Conservation (phyloP, 2,329 filamentous ascomycete genomes). For the Aureobasidium sp. region DNA sequence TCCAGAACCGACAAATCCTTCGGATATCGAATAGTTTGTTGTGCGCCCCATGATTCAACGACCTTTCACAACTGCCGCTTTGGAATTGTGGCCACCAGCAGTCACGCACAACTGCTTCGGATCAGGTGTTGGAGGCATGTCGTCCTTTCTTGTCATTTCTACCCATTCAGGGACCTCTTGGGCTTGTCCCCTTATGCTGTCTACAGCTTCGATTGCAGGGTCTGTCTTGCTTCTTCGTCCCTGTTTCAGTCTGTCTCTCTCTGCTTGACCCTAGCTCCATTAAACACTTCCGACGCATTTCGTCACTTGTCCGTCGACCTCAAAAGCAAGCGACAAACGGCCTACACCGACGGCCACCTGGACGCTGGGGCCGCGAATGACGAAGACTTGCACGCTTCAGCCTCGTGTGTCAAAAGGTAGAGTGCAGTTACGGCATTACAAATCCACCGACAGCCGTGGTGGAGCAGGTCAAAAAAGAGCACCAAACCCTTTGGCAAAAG, state of each 20-base stretch:
- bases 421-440: neutral
- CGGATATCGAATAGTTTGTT: neutral
- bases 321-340: conserved; percentile 1
- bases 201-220: neutral
- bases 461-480: neutral
- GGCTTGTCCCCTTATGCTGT: neutral
- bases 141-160: neutral
- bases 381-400: conserved; percentile 1
- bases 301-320: neutral
- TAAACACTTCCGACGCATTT: neutral
- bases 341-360: neutral
- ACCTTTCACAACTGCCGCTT: conserved; percentile 13
- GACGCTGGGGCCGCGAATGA: neutral
- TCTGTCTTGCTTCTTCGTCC: neutral
- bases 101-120: neutral
- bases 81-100: conserved; percentile 7
- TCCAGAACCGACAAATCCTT: conserved; percentile 11
- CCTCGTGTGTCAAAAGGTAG: conserved; percentile 5
- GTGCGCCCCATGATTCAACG: conserved; percentile 11
- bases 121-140: conserved; percentile 1
- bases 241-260: neutral
- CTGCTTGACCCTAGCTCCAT: neutral
- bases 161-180: neutral
- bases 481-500: conserved; percentile 5
- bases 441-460: neutral